Conservation (phyloP, 73 alveolate genomes). For the Tetrahymena malaccensis region DNA sequence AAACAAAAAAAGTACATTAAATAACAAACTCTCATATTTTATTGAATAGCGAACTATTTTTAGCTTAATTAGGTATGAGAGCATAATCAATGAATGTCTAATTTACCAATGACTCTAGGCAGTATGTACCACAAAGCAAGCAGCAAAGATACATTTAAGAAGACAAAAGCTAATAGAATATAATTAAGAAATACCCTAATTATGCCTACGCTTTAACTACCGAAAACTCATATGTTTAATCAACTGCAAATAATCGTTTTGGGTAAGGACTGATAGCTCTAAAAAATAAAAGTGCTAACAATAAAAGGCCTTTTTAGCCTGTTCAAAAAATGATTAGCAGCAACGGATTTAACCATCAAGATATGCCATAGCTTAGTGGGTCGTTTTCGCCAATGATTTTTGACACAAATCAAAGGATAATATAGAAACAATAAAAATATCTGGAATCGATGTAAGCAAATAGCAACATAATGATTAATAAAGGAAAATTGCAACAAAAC, state of each 20-base stretch:
- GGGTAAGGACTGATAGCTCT: not conserved
- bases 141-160: not conserved
- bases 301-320: not conserved
- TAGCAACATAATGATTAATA: not conserved
- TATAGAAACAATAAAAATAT: not conserved
- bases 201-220: not conserved
- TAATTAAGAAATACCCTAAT: not conserved
- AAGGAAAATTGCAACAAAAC: not conserved
- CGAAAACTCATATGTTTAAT: not conserved
- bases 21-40: not conserved
- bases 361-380: not conserved
- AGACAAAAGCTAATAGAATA: not conserved
- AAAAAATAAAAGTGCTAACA: not conserved
- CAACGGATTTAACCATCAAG: not conserved
- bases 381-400: not conserved
- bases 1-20: not conserved
- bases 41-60: too few species aligned
- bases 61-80: not conserved
- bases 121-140: not conserved
- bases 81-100: not conserved
- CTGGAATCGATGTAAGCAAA: not conserved
- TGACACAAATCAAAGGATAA: not conserved
- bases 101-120: not conserved
- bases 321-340: not conserved
- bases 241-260: not conserved